phyloP scores from a whole-genome alignment of 805 yeast genomes.

The Hanseniaspora hatyaiensis region DNA sequence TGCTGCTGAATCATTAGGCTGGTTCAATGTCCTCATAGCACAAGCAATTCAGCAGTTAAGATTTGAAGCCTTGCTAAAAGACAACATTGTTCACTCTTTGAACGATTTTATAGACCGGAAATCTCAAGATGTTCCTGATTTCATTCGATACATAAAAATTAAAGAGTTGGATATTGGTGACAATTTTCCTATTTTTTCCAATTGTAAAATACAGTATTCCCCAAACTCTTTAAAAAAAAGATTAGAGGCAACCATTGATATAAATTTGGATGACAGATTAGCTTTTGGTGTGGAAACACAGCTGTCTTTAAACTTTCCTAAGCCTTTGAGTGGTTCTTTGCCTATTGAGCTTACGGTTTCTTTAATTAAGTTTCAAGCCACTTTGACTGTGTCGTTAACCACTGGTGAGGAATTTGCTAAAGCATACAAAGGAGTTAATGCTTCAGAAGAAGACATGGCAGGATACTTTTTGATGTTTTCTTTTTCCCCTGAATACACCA shows the following conservation, averaged over 20 bases:
- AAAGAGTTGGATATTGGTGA: slow-evolving; percentile 86
- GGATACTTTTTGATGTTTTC: slow-evolving; percentile 77
- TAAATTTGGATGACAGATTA: slow-evolving; percentile 74
- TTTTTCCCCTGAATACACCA: slow-evolving; percentile 78
- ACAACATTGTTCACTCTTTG: slow-evolving; percentile 71
- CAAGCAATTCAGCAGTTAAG: slow-evolving; percentile 80
- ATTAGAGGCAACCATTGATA: slow-evolving; percentile 80
- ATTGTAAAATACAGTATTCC: slow-evolving; percentile 66
- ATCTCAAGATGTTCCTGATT: slow-evolving; percentile 61
- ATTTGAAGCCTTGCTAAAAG: slow-evolving; percentile 74
- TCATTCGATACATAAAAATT: slow-evolving; percentile 61
- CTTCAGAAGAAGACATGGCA: slow-evolving; percentile 9
- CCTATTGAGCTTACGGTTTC: slow-evolving; percentile 81
- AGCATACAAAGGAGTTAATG: slow-evolving; percentile 22
- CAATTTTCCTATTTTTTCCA: slow-evolving; percentile 89
- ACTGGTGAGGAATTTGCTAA: slow-evolving; percentile 27
- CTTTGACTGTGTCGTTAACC: slow-evolving; percentile 64
- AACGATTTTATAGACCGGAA: slow-evolving; percentile 46
- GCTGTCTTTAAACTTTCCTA: slow-evolving; percentile 67
- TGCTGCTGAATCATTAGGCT: slow-evolving; percentile 80
- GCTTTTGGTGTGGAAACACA: slow-evolving; percentile 78
- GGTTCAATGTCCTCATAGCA: slow-evolving; percentile 92
- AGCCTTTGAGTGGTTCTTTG: slow-evolving; percentile 69
- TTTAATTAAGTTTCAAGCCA: slow-evolving; percentile 80
- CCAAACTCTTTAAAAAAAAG: slow-evolving; percentile 38